Conservation (phyloP, 2,329 filamentous ascomycete genomes). For the Fusarium sp. region DNA sequence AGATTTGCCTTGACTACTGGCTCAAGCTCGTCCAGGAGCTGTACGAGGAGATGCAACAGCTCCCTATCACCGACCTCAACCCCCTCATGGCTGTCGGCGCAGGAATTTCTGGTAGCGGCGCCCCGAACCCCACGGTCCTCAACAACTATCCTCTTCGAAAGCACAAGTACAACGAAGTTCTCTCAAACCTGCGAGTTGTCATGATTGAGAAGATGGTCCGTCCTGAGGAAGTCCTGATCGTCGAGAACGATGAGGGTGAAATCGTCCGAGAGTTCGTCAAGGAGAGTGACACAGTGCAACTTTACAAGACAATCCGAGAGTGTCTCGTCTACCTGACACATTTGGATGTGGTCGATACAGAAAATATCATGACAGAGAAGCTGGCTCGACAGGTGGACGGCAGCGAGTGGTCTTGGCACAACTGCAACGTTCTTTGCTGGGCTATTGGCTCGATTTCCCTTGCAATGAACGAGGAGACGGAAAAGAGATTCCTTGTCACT, state of each 20-base stretch:
- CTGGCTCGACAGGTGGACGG: conserved; percentile 94
- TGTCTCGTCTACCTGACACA: conserved; percentile 98
- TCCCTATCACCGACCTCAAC: conserved; percentile 93
- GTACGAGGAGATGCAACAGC: conserved; percentile 98
- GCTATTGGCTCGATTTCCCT: conserved; percentile 98
- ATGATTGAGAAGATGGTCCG: conserved; percentile 99
- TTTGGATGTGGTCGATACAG: conserved; percentile 95
- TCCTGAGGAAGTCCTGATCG: conserved; percentile 96
- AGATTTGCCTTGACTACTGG: conserved; percentile 99
- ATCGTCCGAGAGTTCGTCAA: conserved; percentile 99
- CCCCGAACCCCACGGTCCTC: conserved; percentile 85
- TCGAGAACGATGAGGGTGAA: conserved; percentile 99
- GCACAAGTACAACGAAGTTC: conserved; percentile 95
- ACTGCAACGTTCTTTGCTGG: conserved; percentile 99
- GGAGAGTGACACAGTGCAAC: conserved; percentile 97
- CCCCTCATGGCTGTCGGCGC: conserved; percentile 84
- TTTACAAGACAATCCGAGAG: conserved; percentile 99
- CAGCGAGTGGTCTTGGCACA: conserved; percentile 98
- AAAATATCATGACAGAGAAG: conserved; percentile 99
- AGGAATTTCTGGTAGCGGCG: conserved; percentile 81
- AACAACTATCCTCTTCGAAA: conserved; percentile 94
- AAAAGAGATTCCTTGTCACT: conserved; percentile 97
- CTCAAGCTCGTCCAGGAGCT: conserved; percentile 97
- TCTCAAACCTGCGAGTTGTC: conserved; percentile 93
- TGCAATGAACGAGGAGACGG: conserved; percentile 99